Base-by-base conservation (phyloP, 495 filamentous ascomycete species). In the Xylaria scruposa region DNA sequence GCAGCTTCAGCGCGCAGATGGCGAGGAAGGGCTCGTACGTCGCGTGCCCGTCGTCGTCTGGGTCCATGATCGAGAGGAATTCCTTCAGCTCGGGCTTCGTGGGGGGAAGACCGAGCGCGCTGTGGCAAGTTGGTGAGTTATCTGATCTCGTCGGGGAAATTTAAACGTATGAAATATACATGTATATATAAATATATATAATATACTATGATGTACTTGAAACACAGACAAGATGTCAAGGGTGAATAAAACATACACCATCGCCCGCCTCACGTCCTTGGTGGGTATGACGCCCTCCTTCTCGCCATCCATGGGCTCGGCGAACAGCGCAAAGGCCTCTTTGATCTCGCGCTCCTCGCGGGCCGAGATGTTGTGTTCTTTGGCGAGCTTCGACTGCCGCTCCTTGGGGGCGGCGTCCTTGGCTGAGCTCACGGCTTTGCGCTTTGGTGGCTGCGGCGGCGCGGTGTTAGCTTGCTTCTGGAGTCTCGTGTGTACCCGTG, bases 331-430 rank as follows among this genome's bases (percentile, higher is more conserved):
- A 81, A 96, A 99, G 19, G 94, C 94, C 80, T 97, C 94, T 75
- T 89, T 89, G 75, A 99, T 97, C 80, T 97, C 94, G 73, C 87
- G 85, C 78, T 99, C 96, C 83, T 97, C 91, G 62, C 89, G 89
- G 26, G 88, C 90, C 36, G 89, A 91, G 80, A 99, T 90, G 79
- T 92, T 88, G 85, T 98, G 90, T 73, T 96, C 93, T 79, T 93
- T 93, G 4, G 95, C 94, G 71, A 97, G 92, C 78, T 94, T 95
- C 74, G 94, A 97, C 73, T 86, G 89, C 54, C 77, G 80, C 59
- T 77, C 74, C 47, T 78, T 79, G 47, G 78, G 70, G 66, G 73
- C 67, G 58, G 70, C 31, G 72, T 73, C 19, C 51, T 67, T 56
- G 67, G 68, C 72, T n/a, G 73, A 4, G 44, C 24, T 36, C 2